phyloP scores from a whole-genome alignment of 495 filamentous ascomycete species.

The Terfezia claveryi region DNA sequence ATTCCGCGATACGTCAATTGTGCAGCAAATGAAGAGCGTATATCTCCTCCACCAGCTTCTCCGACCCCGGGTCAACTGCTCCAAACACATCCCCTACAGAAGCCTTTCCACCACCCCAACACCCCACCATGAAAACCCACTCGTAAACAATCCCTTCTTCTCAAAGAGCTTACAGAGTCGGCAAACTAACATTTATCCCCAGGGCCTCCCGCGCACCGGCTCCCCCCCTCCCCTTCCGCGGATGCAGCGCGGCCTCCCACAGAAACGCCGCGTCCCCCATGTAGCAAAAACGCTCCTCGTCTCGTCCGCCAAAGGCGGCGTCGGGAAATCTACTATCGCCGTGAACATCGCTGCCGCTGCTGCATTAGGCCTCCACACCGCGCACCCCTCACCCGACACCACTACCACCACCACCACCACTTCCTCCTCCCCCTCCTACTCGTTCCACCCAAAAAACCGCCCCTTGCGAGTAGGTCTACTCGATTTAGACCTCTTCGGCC shows the following conservation, averaged over 20 bases:
- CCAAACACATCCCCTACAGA: no score
- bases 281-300: slow-evolving; percentile 79
- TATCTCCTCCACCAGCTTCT: no score
- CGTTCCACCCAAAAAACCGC: slow-evolving; percentile 53
- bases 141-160: slow-evolving; percentile 30
- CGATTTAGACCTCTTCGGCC: slow-evolving; percentile 91
- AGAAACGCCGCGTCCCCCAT: slow-evolving; percentile 52
- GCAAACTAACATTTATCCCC: neutral
- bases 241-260: slow-evolving; percentile 65
- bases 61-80: no score
- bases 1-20: no score
- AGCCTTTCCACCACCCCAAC: slow-evolving; percentile 35
- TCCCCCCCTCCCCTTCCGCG: slow-evolving; percentile 50
- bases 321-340: slow-evolving; percentile 87
- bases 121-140: slow-evolving; percentile 74
- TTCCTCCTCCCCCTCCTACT: slow-evolving; percentile 61
- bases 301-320: slow-evolving; percentile 87
- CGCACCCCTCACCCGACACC: neutral
- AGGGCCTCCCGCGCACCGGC: slow-evolving; percentile 68
- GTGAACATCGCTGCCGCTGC: slow-evolving; percentile 20
- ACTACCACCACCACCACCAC: no score
- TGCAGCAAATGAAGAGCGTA: no score
- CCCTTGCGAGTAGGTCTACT: slow-evolving; percentile 50
- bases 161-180: neutral
- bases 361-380: neutral